A percentile compares a stretch with the other conserved stretches of the same genome.
Evolutionary conservation across 2,329 filamentous ascomycete species (phyloP).

Genomic region (Cercospora nicotianae): DNA sequence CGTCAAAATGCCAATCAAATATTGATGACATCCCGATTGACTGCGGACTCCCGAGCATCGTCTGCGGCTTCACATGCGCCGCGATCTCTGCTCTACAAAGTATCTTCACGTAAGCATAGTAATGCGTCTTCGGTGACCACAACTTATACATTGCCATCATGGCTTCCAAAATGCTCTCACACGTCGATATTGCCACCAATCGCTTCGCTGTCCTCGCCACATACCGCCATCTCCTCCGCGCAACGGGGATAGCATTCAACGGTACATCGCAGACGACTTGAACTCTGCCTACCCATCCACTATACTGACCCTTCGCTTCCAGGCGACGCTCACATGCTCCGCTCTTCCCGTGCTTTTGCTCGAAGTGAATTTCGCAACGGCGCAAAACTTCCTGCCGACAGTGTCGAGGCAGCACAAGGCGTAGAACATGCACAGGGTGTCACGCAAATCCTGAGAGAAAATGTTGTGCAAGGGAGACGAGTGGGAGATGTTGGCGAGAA

Average conservation of each 20-base stretch:
- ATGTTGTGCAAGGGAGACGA: constrained; percentile 76
- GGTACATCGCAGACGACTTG: constrained; percentile 51
- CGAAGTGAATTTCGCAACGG: constrained; percentile 72
- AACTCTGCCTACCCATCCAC: not conserved
- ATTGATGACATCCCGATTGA: not conserved
- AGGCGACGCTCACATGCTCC: constrained; percentile 71
- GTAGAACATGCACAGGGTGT: constrained; percentile 81
- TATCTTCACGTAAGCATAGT: not conserved
- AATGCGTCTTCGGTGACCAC: constrained; percentile 16
- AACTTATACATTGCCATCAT: not conserved
- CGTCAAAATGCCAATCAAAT: not conserved
- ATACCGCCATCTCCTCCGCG: constrained; percentile 79
- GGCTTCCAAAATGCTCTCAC: constrained; percentile 21
- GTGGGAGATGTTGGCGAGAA: constrained; percentile 28
- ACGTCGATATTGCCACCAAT: constrained; percentile 32
- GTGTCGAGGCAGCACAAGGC: constrained; percentile 61
- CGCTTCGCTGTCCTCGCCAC: constrained; percentile 66
- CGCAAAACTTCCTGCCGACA: constrained; percentile 57
- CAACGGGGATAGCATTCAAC: constrained; percentile 78
- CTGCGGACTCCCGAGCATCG: not conserved
- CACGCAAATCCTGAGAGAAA: constrained; percentile 73
- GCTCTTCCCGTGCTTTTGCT: constrained; percentile 70
- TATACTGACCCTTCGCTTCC: constrained; percentile 4
- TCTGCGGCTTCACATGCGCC: constrained; percentile 16
- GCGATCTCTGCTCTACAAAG: not conserved